Evolutionary conservation across 2,329 filamentous ascomycete genomes (phyloP).

Genomic region (Cladosporium sp.): DNA sequence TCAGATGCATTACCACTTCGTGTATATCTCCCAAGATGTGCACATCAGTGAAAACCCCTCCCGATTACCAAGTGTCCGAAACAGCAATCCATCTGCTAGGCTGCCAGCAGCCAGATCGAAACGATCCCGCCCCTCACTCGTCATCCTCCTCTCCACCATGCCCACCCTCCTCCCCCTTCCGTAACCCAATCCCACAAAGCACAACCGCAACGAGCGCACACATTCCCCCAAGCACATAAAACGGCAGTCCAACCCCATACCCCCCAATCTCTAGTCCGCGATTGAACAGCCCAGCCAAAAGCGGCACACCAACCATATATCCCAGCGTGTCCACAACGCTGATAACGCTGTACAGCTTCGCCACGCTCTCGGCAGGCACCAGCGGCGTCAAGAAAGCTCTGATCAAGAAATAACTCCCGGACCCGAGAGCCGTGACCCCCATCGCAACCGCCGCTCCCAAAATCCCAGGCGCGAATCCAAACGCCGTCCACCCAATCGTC

Average conservation of each 20-base stretch:
- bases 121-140: not conserved
- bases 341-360: slow-evolving; percentile 52
- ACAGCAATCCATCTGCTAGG: not conserved
- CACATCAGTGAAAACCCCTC: too few species aligned
- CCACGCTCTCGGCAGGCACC: slow-evolving; percentile 52
- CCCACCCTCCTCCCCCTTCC: slow-evolving; percentile 32
- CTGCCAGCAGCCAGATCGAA: not conserved
- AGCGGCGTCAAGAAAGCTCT: slow-evolving; percentile 51
- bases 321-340: slow-evolving; percentile 49
- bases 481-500: slow-evolving; percentile 25
- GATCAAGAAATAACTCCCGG: slow-evolving; percentile 41
- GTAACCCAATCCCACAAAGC: slow-evolving; percentile 18
- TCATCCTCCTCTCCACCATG: not conserved
- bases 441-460: slow-evolving; percentile 35
- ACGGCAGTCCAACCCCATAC: slow-evolving; percentile 48
- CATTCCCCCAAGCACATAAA: slow-evolving; percentile 38
- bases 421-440: slow-evolving; percentile 44
- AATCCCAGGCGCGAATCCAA: slow-evolving; percentile 29
- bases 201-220: slow-evolving; percentile 20
- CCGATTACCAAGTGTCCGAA: too few species aligned
- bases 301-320: slow-evolving; percentile 44
- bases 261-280: slow-evolving; percentile 46
- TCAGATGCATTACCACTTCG: too few species aligned
- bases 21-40: too few species aligned
- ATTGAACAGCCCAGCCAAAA: slow-evolving; percentile 46